These are phyloP conservation scores for Dendrocalamus latiflorus DNA, from an alignment of 202 grass and related monocot species.

Conservation along the genomic window DNA sequence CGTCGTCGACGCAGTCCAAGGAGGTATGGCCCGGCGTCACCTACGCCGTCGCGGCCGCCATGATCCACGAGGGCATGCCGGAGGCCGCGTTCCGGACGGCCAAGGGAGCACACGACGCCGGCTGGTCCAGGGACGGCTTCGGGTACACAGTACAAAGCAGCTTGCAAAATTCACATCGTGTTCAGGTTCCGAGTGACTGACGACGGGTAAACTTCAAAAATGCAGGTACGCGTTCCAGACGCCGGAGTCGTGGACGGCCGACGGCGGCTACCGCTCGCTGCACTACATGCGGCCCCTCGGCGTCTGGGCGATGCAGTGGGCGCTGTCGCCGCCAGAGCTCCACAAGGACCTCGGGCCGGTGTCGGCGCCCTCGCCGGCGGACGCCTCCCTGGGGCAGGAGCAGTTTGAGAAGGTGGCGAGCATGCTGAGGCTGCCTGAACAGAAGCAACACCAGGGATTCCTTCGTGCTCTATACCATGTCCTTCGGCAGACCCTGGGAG, in stretches of 20 bases:
- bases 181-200: background rate
- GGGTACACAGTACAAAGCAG: too few relatives aligned
- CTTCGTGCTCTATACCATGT: too few relatives aligned
- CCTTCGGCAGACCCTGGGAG: too few relatives aligned
- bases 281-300: slow-evolving; percentile 81
- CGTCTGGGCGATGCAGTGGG: slow-evolving; percentile 90
- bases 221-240: slow-evolving; percentile 73
- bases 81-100: slow-evolving; percentile 72
- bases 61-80: slow-evolving; percentile 80
- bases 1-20: slow-evolving; percentile 47
- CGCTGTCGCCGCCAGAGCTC: slow-evolving; percentile 60
- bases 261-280: slow-evolving; percentile 53
- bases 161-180: too few relatives aligned
- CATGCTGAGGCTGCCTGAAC: slow-evolving; percentile 64
- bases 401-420: slow-evolving; percentile 57
- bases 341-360: slow-evolving; percentile 13
- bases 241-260: slow-evolving; percentile 66
- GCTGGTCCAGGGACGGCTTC: slow-evolving; percentile 50
- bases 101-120: slow-evolving; percentile 58
- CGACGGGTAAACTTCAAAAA: background rate
- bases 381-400: slow-evolving; percentile 20
- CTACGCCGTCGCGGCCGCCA: slow-evolving; percentile 67
- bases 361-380: background rate
- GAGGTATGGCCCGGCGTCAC: slow-evolving; percentile 86
- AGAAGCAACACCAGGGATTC: slow-evolving; percentile 32